phyloP scores from a whole-genome alignment of 495 filamentous ascomycete genomes.

The Xylaria scruposa region DNA sequence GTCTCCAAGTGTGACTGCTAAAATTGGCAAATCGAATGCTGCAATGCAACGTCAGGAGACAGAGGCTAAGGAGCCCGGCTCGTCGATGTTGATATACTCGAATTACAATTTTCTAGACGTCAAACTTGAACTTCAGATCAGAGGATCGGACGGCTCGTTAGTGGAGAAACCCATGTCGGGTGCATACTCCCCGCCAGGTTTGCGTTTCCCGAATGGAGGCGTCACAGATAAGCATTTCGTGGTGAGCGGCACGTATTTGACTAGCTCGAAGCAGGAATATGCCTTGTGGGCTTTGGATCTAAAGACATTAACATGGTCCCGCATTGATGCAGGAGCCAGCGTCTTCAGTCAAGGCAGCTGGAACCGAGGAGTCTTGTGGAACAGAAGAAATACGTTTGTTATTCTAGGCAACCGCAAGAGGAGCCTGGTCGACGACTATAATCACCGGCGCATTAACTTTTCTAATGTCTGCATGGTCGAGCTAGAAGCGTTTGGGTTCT shows the following conservation, averaged over 20 bases:
- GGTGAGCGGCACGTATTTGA: conserved; percentile 94
- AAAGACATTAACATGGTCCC: conserved; percentile 85
- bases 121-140: conserved; percentile 90
- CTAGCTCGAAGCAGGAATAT: conserved; percentile 97
- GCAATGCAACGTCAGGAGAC: conserved; percentile 41
- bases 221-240: conserved; percentile 95
- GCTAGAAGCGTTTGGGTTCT: conserved; percentile 94
- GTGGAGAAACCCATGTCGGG: conserved; percentile 89
- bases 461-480: conserved; percentile 95
- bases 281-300: conserved; percentile 95
- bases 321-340: conserved; percentile 93
- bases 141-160: conserved; percentile 82
- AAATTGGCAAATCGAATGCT: conserved; percentile 66
- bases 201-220: conserved; percentile 94
- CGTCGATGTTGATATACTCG: conserved; percentile 96
- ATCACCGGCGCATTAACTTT: conserved; percentile 97
- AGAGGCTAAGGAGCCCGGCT: conserved; percentile 65
- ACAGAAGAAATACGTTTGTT: conserved; percentile 89
- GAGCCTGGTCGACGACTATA: conserved; percentile 97
- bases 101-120: conserved; percentile 99
- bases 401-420: conserved; percentile 92
- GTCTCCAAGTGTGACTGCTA: conserved; percentile 64
- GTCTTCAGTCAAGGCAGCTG: conserved; percentile 96
- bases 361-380: conserved; percentile 94
- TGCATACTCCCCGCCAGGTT: conserved; percentile 82